A percentile compares a stretch with the other conserved stretches of the same genome.
These are phyloP conservation scores for Polymyxa betae DNA, from an alignment of 208 protist species.

Conservation along the genomic window DNA sequence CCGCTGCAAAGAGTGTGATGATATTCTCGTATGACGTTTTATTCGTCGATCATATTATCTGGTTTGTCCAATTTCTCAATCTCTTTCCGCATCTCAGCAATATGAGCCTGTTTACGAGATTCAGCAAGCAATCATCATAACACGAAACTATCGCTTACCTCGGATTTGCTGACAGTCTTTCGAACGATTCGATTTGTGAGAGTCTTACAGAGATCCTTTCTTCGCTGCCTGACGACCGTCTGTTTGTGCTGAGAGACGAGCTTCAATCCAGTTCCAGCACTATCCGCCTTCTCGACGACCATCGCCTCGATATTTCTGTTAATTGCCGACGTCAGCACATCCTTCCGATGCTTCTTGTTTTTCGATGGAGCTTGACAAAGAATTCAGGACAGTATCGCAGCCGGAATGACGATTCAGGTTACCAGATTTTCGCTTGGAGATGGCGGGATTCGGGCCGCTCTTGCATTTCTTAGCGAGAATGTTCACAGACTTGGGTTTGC, in stretches of 20 bases:
- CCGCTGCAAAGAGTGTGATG: not conserved
- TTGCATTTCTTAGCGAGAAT: too few species aligned
- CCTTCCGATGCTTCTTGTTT: not conserved
- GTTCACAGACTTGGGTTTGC: too few species aligned
- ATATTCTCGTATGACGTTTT: too few species aligned
- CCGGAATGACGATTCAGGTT: too few species aligned
- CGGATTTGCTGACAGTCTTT: conserved; percentile 26
- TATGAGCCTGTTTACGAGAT: not conserved
- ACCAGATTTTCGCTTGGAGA: too few species aligned
- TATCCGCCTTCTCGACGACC: not conserved
- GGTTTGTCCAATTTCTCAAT: not conserved
- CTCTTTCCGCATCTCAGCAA: not conserved
- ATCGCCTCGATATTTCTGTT: conserved; percentile 42
- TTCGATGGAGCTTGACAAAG: conserved; percentile 40
- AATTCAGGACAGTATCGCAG: too few species aligned
- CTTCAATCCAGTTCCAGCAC: not conserved
- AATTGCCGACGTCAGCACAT: not conserved
- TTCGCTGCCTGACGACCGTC: not conserved
- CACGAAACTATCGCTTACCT: not conserved
- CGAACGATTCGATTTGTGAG: not conserved
- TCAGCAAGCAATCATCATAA: not conserved
- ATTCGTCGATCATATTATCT: not conserved
- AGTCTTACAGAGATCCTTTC: not conserved
- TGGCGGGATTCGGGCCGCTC: too few species aligned
- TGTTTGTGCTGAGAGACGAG: not conserved